Evolutionary conservation across 306 rosid genomes (phyloP).

Genomic region (Echinosophora koreensis): DNA sequence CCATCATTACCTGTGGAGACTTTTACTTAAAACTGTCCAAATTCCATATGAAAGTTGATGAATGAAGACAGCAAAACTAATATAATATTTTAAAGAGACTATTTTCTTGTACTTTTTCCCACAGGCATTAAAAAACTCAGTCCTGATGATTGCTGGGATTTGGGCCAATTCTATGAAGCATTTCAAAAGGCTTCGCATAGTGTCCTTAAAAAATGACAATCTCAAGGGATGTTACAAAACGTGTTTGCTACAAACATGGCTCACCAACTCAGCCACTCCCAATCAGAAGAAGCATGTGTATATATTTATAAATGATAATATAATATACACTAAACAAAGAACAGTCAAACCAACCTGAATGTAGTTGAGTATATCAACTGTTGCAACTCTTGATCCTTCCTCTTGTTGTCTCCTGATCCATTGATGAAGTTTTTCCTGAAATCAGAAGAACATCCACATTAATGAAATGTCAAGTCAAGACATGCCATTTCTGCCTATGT

Average conservation of each 20-base stretch:
- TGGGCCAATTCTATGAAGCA: constrained; percentile 7
- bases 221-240: neutral
- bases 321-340: constrained; percentile 14
- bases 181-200: neutral
- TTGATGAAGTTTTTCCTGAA: constrained; percentile 84
- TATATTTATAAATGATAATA: neutral
- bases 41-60: neutral
- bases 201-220: constrained; percentile 1
- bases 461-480: constrained; percentile 21
- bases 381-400: constrained; percentile 76
- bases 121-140: neutral
- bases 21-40: neutral
- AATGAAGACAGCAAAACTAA: constrained; percentile 7
- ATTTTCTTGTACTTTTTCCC: neutral
- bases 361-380: constrained; percentile 70
- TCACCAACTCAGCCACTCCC: constrained; percentile 12
- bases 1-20: neutral
- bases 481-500: neutral
- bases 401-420: constrained; percentile 90
- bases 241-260: neutral
- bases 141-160: neutral
- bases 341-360: constrained; percentile 63
- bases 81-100: neutral
- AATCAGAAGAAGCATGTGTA: constrained; percentile 17
- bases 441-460: constrained; percentile 28